phyloP scores from a whole-genome alignment of 129 eudicot genomes.

The Escallonia herrerae region DNA sequence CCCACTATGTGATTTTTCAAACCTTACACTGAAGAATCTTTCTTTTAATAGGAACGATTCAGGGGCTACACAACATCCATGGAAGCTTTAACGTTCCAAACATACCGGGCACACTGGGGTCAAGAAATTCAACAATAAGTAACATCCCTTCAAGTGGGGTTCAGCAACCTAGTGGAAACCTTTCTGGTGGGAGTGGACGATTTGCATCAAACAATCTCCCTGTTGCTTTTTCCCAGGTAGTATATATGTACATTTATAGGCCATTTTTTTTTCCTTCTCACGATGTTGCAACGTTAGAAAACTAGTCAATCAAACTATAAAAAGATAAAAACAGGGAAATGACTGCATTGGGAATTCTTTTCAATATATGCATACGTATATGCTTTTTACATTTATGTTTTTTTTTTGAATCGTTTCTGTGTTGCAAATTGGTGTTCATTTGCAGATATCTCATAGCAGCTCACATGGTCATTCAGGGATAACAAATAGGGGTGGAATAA shows the following conservation, averaged over 20 bases:
- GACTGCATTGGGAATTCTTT: not conserved
- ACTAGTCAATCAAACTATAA: no score
- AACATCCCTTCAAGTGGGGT: conserved; percentile 75
- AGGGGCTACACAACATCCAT: conserved; percentile 77
- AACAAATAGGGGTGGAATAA: conserved; percentile 82
- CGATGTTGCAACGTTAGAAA: not conserved
- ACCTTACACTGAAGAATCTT: not conserved
- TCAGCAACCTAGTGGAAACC: conserved; percentile 76
- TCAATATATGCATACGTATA: not conserved
- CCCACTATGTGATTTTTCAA: not conserved
- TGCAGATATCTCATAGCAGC: conserved; percentile 70
- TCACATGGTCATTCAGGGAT: conserved; percentile 84
- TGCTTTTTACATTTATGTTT: not conserved
- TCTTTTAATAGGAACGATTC: conserved; percentile 53
- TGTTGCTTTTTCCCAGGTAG: conserved; percentile 58
- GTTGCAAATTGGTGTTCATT: not conserved
- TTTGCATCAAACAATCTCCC: conserved; percentile 78
- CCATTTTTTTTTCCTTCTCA: no score
- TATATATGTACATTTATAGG: no score
- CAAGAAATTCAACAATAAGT: conserved; percentile 68
- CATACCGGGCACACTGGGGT: conserved; percentile 70
- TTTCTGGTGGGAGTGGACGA: conserved; percentile 79
- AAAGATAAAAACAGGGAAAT: not conserved
- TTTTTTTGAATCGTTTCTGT: not conserved
- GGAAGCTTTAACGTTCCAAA: conserved; percentile 73